Conservation (phyloP, 371 early-diverging fungal genomes). For the Mucor sp. region DNA sequence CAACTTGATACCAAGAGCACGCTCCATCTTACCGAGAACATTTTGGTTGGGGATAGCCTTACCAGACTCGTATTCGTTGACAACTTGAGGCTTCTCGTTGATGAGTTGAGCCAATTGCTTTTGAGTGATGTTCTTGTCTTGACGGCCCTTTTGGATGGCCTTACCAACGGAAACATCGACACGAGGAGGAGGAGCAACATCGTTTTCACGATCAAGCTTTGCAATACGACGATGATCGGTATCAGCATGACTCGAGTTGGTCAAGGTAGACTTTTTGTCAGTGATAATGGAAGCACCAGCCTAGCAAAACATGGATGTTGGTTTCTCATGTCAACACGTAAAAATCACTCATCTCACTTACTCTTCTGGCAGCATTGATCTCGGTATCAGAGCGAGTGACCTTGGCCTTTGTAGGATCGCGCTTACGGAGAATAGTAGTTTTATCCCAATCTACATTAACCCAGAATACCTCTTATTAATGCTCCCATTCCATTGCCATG, state of each 20-base stretch:
- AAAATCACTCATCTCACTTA: conserved; percentile 17
- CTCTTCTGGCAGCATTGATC: conserved; percentile 80
- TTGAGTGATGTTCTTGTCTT: conserved; percentile 80
- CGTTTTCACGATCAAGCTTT: conserved; percentile 90
- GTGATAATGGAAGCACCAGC: conserved; percentile 71
- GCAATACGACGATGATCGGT: conserved; percentile 79
- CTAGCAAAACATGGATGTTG: neutral
- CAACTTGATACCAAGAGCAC: conserved; percentile 88
- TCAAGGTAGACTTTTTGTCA: conserved; percentile 59
- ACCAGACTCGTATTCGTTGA: conserved; percentile 90
- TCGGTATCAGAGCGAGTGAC: conserved; percentile 68
- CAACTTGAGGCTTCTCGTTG: conserved; percentile 84
- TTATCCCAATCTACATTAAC: conserved; percentile 70
- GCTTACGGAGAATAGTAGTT: conserved; percentile 81
- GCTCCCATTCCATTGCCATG: neutral
- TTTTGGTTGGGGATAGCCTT: conserved; percentile 92
- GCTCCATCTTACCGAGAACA: conserved; percentile 88
- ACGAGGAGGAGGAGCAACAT: conserved; percentile 75
- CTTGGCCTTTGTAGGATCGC: conserved; percentile 59
- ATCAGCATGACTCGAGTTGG: conserved; percentile 75
- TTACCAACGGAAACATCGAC: conserved; percentile 80
- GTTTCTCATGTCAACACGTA: neutral
- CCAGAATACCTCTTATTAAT: neutral
- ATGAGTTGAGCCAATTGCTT: conserved; percentile 87
- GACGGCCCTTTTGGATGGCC: conserved; percentile 84